These are phyloP conservation scores for Trichocomaceae sp. DNA, from an alignment of 2,329 filamentous ascomycete species.

Conservation along the genomic window DNA sequence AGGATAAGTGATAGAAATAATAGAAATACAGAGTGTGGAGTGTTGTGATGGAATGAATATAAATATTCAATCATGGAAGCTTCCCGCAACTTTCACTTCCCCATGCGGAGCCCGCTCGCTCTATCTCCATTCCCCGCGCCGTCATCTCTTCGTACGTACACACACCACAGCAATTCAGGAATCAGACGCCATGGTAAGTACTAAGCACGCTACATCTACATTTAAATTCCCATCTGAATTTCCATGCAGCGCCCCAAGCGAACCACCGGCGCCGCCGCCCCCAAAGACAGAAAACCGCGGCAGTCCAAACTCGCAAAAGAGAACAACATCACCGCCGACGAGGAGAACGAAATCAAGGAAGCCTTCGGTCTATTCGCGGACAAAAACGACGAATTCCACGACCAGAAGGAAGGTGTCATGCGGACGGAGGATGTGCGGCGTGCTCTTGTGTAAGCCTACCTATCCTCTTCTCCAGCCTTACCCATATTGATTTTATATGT, in stretches of 20 bases:
- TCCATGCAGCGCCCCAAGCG: constrained; percentile 34
- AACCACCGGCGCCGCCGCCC: constrained; percentile 27
- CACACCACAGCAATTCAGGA: no score
- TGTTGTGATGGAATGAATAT: no score
- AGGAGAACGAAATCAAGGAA: constrained; percentile 86
- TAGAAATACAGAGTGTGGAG: no score
- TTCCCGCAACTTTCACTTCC: constrained; percentile 1
- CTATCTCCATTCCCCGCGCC: constrained; percentile 8
- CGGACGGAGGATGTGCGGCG: constrained; percentile 62
- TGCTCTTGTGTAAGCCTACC: constrained; percentile 59
- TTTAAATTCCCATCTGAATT: no score
- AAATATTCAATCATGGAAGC: not conserved
- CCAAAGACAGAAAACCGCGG: constrained; percentile 43
- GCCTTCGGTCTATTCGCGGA: constrained; percentile 74
- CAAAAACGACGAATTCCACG: constrained; percentile 53
- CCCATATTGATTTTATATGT: no score
- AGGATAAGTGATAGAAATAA: not conserved
- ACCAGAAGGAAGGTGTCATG: constrained; percentile 66
- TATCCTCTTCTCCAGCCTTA: no score
- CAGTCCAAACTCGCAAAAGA: constrained; percentile 88
- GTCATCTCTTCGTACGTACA: no score
- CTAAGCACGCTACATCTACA: no score
- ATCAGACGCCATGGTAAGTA: constrained; percentile 5
- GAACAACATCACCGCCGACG: constrained; percentile 72
- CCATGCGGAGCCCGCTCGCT: constrained; percentile 5